Evolutionary conservation across 2,329 filamentous ascomycete species (phyloP), one percentile per base, ranked within the genome.

Genomic region (Calonectria hongkongensis): DNA sequence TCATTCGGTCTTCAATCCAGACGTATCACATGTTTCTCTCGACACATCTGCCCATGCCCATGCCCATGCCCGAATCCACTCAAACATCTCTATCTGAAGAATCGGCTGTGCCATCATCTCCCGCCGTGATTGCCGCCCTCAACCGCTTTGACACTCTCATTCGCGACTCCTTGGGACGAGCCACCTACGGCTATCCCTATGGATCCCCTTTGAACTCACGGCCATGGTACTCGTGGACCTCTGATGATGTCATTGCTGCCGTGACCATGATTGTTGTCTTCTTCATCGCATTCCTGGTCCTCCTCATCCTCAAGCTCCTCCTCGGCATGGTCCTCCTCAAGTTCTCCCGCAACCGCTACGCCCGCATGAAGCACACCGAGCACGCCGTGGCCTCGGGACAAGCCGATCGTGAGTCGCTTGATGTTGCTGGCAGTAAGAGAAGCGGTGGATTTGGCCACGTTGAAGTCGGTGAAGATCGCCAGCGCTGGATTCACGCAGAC

Each of bases 11-110:
- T 58, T 96, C 95, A 1, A 90, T 98, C 51, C 97, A 99, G 83
- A 98, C 96, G 8, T 99, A 98, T 84, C 94, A 98, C 85, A 98
- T 98, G 96, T 98, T 98, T 81, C 90, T 98, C 16, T 94, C 96
- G 4, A 96, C 95, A 0, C 93, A 98, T 79, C 89, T 98, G 41
- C 94, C 95, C 0, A 90, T 94, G 10, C 94, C 95, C 0, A 88
- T 95, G 0, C 87, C 95, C 0, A 88, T 95, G 0, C 87, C 90
- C 30, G 87, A 92, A 30, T 92, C 92, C 4, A 87, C 91, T 33
- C 90, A 93, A 60, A 92, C 93, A 21, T 90, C 93, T 7, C 85
- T 95, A 16, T 87, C 90, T 4, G 86, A 92, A 4, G 93, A 94
- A 50, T 90, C 91, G 0, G 87, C 91, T 0, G 86, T 88, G 3